Evolutionary conservation across 2,329 filamentous ascomycete genomes (phyloP), one percentile per base, ranked within the genome.

Genomic region (Coniella vitis): DNA sequence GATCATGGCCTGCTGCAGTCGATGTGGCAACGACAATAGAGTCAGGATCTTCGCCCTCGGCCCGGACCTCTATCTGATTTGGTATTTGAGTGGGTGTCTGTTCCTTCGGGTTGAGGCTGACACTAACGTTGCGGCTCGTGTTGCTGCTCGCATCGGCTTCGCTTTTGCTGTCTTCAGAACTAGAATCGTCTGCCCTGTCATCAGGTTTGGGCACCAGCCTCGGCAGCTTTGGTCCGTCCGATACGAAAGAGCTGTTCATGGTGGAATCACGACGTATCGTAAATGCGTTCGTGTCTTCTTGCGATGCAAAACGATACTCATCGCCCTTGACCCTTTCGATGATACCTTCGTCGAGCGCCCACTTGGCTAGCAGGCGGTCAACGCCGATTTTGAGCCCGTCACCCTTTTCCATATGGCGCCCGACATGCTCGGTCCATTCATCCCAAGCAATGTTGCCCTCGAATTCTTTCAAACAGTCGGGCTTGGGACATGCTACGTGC

Each of bases 381-480:
- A 83, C 77, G 1, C 74, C 77, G 16, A 84, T 68, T 20, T 69
- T 64, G 20, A 69, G 67, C 3, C 76, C 79, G 53, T 84, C 80
- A 7, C 79, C 78, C 55, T 83, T 84, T 65, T 96, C 90, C 73
- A 95, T 85, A 63, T 97, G 91, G 40, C 85, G 76, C 1, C 90
- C 90, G 1, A 96, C 84, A 63, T 97, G 91, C 63, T 97, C 91
- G 52, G 93, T 93, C 69, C 90, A 87, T 57, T 89, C 83, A 49
- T 95, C 88, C 91, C 91, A 96, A 8, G 84, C 86, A 2, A 76
- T 78, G 1, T 75, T 69, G 0, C 88, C 90, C 48, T 81, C 75
- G 59, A 95, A 96, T 0, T 74, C 66, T 43, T 76, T 76, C 10
- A 76, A 70, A 61, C 91, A 97, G 57, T 88, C 87, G 1, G 75